Evolutionary conservation across 371 early-diverging fungal species (phyloP), one percentile per base, ranked within the genome.

Genomic region (Rhizopus arrhizus): DNA sequence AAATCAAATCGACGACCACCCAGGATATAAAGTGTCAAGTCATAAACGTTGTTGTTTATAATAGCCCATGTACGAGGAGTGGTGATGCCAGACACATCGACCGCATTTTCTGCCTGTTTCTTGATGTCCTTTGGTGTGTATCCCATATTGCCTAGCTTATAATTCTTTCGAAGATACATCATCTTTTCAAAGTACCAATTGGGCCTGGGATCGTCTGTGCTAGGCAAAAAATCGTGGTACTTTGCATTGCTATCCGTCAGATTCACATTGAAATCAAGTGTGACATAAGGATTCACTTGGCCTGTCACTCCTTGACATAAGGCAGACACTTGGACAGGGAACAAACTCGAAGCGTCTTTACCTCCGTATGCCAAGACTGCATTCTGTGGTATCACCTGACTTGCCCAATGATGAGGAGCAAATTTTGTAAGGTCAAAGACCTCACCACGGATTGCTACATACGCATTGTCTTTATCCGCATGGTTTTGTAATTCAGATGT

Each of bases 251-350:
- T 28, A 48, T 75, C 76, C 9, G 73, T 75, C 35, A 75, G 50
- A 38, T 79, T 79, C 15, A 64, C 43, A 35, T 79, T 70, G 16
- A 63, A 75, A 42, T 79, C 76, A 6, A 75, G 59, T 0, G 69
- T 63, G 4, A 80, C 70, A 47, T 74, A 69, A 7, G 64, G 60
- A 3, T 64, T 63, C 0, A 80, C 75, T 5, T 64, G 54, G 3
- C 80, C 80, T 10, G 63, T 66, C 1, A 70, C 69, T 3, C 80
- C 80, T 50, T 75, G 65, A 50, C 80, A 80, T 1, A 80, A 55
- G 8, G 77, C 80, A 40, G 80, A 89, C 6, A 90, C 83, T 69
- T 92, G 92, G 10, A 91, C 78, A 4, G 92, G 92, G 69, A 92
- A 92, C 40, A 86, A 63, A 56, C 68, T 72, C 10, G 86, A 81